Conservation (phyloP, 495 filamentous ascomycete genomes). For the Penicillium simplicissimum region DNA sequence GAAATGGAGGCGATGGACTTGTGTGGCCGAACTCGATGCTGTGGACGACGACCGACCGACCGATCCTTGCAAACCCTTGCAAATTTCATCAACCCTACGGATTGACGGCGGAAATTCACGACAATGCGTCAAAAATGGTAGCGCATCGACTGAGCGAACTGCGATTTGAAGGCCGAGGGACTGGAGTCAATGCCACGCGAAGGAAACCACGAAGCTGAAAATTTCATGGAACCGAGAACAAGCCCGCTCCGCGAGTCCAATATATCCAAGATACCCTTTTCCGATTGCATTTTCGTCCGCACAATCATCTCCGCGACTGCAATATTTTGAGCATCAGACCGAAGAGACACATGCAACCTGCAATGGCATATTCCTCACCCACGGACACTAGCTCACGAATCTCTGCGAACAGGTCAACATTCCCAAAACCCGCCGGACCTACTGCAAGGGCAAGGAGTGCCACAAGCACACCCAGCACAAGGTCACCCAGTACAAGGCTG, state of each 20-base stretch:
- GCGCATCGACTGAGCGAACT: not conserved
- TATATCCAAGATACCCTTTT: not conserved
- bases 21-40: conserved; percentile 28
- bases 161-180: not conserved
- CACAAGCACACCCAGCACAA: conserved; percentile 93
- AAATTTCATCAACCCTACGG: not conserved
- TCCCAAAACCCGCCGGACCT: conserved; percentile 87
- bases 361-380: conserved; percentile 3
- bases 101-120: not conserved
- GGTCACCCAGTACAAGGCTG: conserved; percentile 96
- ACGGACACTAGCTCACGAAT: conserved; percentile 15
- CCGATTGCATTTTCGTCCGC: not conserved
- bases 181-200: not conserved
- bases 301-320: conserved; percentile 8
- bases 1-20: conserved; percentile 13
- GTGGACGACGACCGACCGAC: conserved; percentile 19
- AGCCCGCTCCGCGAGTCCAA: not conserved
- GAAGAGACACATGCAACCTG: conserved; percentile 7
- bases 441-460: conserved; percentile 95
- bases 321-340: conserved; percentile 17
- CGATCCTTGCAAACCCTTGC: not conserved
- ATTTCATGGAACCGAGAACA: not conserved
- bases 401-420: conserved; percentile 69
- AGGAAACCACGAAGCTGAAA: not conserved
- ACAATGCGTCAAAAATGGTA: not conserved